Evolutionary conservation across 352 stramenopile species (phyloP), one percentile per base, ranked within the genome.

Genomic region (Aphanomyces cochlioides): DNA sequence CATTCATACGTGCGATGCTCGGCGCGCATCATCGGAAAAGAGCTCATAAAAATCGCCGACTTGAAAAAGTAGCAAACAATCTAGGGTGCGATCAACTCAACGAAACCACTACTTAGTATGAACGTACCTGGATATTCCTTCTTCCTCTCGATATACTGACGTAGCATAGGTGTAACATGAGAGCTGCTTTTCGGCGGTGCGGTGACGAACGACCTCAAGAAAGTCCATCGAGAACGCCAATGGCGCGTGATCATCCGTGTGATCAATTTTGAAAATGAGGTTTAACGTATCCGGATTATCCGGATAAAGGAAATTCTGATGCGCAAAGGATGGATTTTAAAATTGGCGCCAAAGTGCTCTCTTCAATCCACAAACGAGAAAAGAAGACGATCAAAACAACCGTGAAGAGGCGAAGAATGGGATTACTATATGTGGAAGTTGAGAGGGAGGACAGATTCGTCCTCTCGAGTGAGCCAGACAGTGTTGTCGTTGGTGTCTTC

Each of bases 31-130:
- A 41, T 90, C 83, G 5, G 83, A 81, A 56, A 93, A 93, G 69
- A 93, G 88, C 73, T 93, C 85, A 75, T 91, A 93, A 37, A 93
- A 93, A 64, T 93, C 85, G 54, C 85, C 85, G 28, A 93, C 85
- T 79, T 93, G 85, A 65, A 91, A 93, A 7, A 93, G 72, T 47
- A 93, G 66, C 82, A 93, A 85, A 61, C 85, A 92, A 72, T 90
- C 85, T 92, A 56, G 37, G 19, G 38, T 10, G 7, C 6, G 28
- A 28, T 47, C 53, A n/a, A 65, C 6, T 59, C 19, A 66, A 64
- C 65, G 6, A 66, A 17, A 15, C 39, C 39, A 41, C 15, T 1
- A 45, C 37, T 38, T 37, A 60, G 13, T 8, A 21, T 41, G 28
- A 3, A 12, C 15, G 21, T 12, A 83, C 85, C 85, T 74, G 85